phyloP scores from a whole-genome alignment of 148 eudicot species.

The Fagopyrum esculentum region DNA sequence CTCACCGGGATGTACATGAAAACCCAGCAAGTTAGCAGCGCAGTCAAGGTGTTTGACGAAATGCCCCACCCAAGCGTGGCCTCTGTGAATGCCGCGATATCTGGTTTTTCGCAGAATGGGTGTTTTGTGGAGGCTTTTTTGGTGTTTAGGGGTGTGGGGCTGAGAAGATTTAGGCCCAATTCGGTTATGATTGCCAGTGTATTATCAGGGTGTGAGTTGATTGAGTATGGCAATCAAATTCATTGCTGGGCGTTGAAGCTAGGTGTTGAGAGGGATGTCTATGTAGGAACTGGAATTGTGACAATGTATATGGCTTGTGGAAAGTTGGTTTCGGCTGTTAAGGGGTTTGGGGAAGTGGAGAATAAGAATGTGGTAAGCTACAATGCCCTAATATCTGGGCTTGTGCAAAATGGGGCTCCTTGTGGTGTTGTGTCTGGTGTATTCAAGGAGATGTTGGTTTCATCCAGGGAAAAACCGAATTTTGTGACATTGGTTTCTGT shows the following conservation, averaged over 20 bases:
- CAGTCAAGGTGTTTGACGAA: slow-evolving; percentile 32
- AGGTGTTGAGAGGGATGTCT: slow-evolving; percentile 67
- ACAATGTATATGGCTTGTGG: slow-evolving; percentile 47
- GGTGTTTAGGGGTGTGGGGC: slow-evolving; percentile 41
- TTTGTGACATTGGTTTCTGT: slow-evolving; percentile 55
- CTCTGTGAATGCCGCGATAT: slow-evolving; percentile 28
- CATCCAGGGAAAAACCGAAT: slow-evolving; percentile 36
- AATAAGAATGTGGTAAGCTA: slow-evolving; percentile 54
- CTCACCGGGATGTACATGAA: slow-evolving; percentile 53
- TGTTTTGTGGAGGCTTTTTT: slow-evolving; percentile 30
- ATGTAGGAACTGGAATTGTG: slow-evolving; percentile 53
- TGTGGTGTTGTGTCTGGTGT: slow-evolving; percentile 31
- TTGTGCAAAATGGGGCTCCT: slow-evolving; percentile 46
- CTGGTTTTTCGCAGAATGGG: slow-evolving; percentile 51
- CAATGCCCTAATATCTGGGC: slow-evolving; percentile 67
- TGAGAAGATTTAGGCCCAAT: slow-evolving; percentile 34
- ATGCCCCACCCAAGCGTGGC: slow-evolving; percentile 23
- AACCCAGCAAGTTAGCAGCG: slow-evolving; percentile 15
- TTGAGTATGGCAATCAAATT: slow-evolving; percentile 42
- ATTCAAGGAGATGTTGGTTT: slow-evolving; percentile 46
- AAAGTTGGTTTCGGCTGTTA: slow-evolving; percentile 33
- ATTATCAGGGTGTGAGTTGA: slow-evolving; percentile 43
- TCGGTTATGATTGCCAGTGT: slow-evolving; percentile 61
- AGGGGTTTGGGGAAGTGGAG: slow-evolving; percentile 40
- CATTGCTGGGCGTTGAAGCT: slow-evolving; percentile 76